Evolutionary conservation across 2,329 filamentous ascomycete genomes (phyloP).

Genomic region (Colletotrichum cuscutae): DNA sequence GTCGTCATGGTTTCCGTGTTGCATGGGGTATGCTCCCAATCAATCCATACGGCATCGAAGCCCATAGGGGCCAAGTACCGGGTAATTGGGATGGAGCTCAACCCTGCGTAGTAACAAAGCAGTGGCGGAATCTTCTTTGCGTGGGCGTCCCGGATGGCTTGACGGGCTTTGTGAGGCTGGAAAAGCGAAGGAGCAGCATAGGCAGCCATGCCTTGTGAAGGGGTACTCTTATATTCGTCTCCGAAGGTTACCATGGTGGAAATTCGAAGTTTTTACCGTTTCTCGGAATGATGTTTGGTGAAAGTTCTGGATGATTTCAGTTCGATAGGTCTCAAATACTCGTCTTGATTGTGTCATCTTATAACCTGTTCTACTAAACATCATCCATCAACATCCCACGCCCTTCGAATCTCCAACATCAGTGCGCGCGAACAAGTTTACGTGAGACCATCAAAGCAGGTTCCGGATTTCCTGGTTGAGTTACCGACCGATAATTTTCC

Average conservation of each 20-base stretch:
- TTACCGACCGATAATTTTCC: too few relatives aligned
- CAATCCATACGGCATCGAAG: slow-evolving; percentile 56
- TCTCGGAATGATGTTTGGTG: too few relatives aligned
- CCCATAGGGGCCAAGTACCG: slow-evolving; percentile 54
- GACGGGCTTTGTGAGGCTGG: slow-evolving; percentile 56
- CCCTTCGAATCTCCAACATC: too few relatives aligned
- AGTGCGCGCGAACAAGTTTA: too few relatives aligned
- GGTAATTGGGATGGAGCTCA: slow-evolving; percentile 51
- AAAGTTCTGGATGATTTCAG: too few relatives aligned
- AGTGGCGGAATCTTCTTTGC: slow-evolving; percentile 55
- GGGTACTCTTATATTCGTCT: slow-evolving; percentile 27
- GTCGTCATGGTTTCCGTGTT: slow-evolving; percentile 60
- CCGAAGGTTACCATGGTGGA: slow-evolving; percentile 9
- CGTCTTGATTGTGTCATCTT: too few relatives aligned
- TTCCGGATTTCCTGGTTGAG: too few relatives aligned
- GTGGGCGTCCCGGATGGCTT: slow-evolving; percentile 58
- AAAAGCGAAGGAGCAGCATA: slow-evolving; percentile 57
- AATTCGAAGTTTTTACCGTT: neutral
- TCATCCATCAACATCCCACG: too few relatives aligned
- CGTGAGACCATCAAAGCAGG: too few relatives aligned
- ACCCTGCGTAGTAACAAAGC: slow-evolving; percentile 52
- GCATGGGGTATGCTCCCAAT: slow-evolving; percentile 59
- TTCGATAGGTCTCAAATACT: too few relatives aligned
- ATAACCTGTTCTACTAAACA: too few relatives aligned
- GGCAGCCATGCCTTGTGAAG: slow-evolving; percentile 45